These are phyloP conservation scores for Coemansia umbellata DNA, from an alignment of 192 early-diverging fungal genomes.

Conservation along the genomic window DNA sequence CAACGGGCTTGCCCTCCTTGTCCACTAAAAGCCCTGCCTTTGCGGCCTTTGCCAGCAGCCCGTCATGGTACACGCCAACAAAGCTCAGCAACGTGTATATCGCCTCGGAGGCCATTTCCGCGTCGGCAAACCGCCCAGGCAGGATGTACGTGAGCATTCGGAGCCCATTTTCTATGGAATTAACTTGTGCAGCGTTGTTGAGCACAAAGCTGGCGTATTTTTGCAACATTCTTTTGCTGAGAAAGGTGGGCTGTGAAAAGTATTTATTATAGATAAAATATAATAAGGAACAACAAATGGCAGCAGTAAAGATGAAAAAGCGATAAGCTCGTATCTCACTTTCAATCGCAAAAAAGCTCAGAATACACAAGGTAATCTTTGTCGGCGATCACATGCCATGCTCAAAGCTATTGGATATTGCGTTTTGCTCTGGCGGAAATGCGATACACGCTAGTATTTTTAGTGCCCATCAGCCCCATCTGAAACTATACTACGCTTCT, in stretches of 20 bases:
- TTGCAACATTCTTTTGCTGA: constrained; percentile 45
- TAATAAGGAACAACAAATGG: background rate
- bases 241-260: background rate
- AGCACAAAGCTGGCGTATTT: constrained; percentile 81
- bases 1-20: constrained; percentile 20
- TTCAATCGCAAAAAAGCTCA: no score
- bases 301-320: no score
- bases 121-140: constrained; percentile 88
- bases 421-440: no score
- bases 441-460: no score
- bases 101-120: constrained; percentile 88
- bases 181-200: constrained; percentile 85
- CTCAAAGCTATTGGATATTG: background rate
- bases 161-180: constrained; percentile 79
- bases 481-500: no score
- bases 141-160: constrained; percentile 87
- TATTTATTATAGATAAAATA: background rate
- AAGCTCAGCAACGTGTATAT: constrained; percentile 76
- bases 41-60: constrained; percentile 54
- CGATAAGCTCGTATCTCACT: no score
- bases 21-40: constrained; percentile 30
- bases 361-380: no score
- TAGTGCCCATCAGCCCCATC: no score
- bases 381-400: constrained; percentile 2
- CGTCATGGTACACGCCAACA: constrained; percentile 83